Evolutionary conservation across 768 basidiomycete genomes (phyloP).

Genomic region (Dioszegia hungarica): DNA sequence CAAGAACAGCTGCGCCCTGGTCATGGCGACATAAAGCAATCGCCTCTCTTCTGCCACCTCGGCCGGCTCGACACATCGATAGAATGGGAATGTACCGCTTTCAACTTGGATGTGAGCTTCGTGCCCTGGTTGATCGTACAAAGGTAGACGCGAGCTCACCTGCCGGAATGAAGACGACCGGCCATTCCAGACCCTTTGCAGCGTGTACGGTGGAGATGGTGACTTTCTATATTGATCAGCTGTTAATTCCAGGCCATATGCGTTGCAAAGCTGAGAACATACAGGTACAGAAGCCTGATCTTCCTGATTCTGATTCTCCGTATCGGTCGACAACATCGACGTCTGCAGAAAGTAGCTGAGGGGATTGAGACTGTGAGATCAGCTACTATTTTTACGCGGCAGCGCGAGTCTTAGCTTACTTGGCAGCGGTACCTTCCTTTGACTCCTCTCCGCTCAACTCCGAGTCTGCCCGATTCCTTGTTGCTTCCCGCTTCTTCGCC

Average conservation of each 20-base stretch:
- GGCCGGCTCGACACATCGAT: conserved; percentile 56
- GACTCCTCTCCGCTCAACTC: not conserved
- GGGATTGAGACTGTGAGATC: conserved; percentile 53
- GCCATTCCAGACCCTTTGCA: conserved; percentile 89
- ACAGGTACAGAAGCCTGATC: conserved; percentile 49
- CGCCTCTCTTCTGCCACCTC: conserved; percentile 80
- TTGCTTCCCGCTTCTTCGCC: not conserved
- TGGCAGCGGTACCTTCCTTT: not conserved
- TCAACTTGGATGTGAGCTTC: conserved; percentile 55
- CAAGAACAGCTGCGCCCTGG: conserved; percentile 69
- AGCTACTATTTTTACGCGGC: not conserved
- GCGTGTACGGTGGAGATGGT: conserved; percentile 81
- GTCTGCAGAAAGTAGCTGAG: conserved; percentile 69
- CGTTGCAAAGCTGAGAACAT: conserved; percentile 6
- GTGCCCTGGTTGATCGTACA: not conserved
- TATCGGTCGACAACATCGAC: conserved; percentile 77
- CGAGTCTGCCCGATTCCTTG: not conserved
- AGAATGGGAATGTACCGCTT: conserved; percentile 68
- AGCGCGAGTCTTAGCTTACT: not conserved
- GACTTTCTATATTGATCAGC: conserved; percentile 60
- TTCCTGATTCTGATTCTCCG: conserved; percentile 56
- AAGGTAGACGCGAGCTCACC: conserved; percentile 18
- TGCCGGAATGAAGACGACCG: conserved; percentile 63
- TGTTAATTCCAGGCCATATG: not conserved
- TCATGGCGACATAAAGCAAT: conserved; percentile 81